phyloP scores from a whole-genome alignment of 441 rosid genomes.

The Populus hybrid region DNA sequence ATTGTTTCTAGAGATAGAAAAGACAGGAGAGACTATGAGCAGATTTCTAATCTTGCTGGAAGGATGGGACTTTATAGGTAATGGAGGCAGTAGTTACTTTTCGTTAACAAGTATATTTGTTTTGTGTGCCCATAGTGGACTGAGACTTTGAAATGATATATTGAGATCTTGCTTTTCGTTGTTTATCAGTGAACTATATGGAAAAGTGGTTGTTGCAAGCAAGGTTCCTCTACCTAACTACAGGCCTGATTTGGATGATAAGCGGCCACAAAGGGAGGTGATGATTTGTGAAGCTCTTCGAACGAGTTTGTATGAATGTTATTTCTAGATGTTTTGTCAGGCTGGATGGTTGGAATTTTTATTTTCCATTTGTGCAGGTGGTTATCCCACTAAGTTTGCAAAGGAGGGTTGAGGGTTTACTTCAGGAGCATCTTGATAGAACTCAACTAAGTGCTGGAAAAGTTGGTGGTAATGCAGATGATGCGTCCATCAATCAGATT shows the following conservation, averaged over 20 bases:
- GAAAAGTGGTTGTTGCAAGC: constrained; percentile 95
- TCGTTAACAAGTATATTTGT: neutral
- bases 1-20: constrained; percentile 84
- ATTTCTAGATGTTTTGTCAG: neutral
- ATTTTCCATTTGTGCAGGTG: constrained; percentile 44
- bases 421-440: constrained; percentile 91
- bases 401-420: constrained; percentile 91
- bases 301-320: neutral
- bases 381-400: constrained; percentile 85
- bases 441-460: constrained; percentile 51
- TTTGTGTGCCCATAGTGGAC: neutral
- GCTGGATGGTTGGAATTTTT: constrained; percentile 8
- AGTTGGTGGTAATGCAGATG: constrained; percentile 29
- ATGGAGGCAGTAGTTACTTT: neutral
- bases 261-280: constrained; percentile 99
- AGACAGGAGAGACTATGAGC: constrained; percentile 96
- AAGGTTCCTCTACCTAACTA: constrained; percentile 96
- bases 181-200: constrained; percentile 67
- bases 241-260: constrained; percentile 96
- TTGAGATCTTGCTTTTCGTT: neutral
- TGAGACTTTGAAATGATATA: neutral
- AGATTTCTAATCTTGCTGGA: constrained; percentile 77
- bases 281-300: constrained; percentile 14
- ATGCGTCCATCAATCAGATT: constrained; percentile 32
- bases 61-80: constrained; percentile 95